Evolutionary conservation across 2,329 filamentous ascomycete species (phyloP).

Genomic region (Byssoonygena ceratinophila): DNA sequence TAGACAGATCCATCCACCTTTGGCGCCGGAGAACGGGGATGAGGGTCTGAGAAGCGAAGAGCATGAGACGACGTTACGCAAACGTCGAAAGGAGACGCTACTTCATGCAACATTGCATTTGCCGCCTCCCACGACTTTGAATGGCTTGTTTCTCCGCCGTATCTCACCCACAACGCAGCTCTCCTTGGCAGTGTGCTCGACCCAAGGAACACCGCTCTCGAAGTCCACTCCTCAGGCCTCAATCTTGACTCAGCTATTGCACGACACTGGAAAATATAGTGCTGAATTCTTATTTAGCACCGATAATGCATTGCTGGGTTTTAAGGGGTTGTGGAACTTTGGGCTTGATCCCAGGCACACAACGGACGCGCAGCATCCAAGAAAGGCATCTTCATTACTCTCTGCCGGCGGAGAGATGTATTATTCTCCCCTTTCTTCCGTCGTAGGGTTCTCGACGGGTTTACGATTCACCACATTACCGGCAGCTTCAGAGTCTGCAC

Average conservation of each 20-base stretch:
- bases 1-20: slow-evolving; percentile 52
- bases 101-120: slow-evolving; percentile 39
- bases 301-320: slow-evolving; percentile 76
- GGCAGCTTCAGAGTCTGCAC: slow-evolving; percentile 38
- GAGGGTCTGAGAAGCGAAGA: background rate
- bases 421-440: slow-evolving; percentile 90
- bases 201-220: slow-evolving; percentile 32
- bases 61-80: background rate
- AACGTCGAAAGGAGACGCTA: slow-evolving; percentile 31
- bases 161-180: slow-evolving; percentile 68
- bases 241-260: slow-evolving; percentile 41
- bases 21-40: slow-evolving; percentile 27
- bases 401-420: slow-evolving; percentile 89
- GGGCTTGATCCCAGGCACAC: slow-evolving; percentile 50
- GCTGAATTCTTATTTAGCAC: slow-evolving; percentile 86
- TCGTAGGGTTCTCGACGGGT: slow-evolving; percentile 80
- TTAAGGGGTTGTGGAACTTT: slow-evolving; percentile 90
- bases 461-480: slow-evolving; percentile 75
- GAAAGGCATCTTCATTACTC: slow-evolving; percentile 55
- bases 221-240: slow-evolving; percentile 38
- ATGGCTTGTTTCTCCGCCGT: slow-evolving; percentile 72
- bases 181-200: slow-evolving; percentile 52
- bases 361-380: slow-evolving; percentile 10
- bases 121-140: slow-evolving; percentile 66
- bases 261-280: slow-evolving; percentile 77